phyloP scores from a whole-genome alignment of 2,329 filamentous ascomycete species.

The Fusarium austroafricanum region DNA sequence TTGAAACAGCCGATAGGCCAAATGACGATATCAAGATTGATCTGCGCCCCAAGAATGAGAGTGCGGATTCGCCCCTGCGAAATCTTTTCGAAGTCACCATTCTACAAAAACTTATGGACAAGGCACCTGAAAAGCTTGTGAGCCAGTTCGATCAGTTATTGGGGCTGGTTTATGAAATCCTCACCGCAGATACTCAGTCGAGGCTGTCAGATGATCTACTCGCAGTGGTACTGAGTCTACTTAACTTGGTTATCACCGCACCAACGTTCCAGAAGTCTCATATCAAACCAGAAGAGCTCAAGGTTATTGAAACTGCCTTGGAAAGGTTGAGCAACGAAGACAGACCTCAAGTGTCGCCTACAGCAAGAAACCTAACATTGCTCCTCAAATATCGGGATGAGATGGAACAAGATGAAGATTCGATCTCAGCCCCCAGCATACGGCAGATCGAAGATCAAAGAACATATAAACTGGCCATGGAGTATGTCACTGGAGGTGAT shows the following conservation, averaged over 20 bases:
- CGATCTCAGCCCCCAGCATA: constrained; percentile 54
- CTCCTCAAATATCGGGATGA: constrained; percentile 68
- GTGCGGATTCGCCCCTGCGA: constrained; percentile 55
- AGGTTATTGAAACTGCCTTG: constrained; percentile 62
- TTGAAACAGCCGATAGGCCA: constrained; percentile 52
- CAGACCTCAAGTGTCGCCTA: constrained; percentile 60
- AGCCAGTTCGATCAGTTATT: constrained; percentile 73
- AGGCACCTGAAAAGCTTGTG: constrained; percentile 71
- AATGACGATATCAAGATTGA: constrained; percentile 45
- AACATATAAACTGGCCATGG: constrained; percentile 71
- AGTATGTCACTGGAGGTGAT: constrained; percentile 67
- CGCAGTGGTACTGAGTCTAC: constrained; percentile 67
- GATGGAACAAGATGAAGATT: constrained; percentile 58
- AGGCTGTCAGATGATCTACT: constrained; percentile 61
- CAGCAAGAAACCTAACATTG: constrained; percentile 66
- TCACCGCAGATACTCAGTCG: constrained; percentile 60
- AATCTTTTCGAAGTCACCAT: constrained; percentile 70
- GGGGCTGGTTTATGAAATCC: constrained; percentile 70
- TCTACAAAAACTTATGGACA: constrained; percentile 73
- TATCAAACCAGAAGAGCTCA: constrained; percentile 56
- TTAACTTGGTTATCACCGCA: constrained; percentile 70
- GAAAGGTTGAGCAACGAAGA: constrained; percentile 54
- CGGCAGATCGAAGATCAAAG: constrained; percentile 70
- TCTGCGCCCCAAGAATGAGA: constrained; percentile 46
- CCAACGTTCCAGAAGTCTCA: constrained; percentile 65